Evolutionary conservation across 495 filamentous ascomycete species (phyloP).

Genomic region (Penicillium alfredii): DNA sequence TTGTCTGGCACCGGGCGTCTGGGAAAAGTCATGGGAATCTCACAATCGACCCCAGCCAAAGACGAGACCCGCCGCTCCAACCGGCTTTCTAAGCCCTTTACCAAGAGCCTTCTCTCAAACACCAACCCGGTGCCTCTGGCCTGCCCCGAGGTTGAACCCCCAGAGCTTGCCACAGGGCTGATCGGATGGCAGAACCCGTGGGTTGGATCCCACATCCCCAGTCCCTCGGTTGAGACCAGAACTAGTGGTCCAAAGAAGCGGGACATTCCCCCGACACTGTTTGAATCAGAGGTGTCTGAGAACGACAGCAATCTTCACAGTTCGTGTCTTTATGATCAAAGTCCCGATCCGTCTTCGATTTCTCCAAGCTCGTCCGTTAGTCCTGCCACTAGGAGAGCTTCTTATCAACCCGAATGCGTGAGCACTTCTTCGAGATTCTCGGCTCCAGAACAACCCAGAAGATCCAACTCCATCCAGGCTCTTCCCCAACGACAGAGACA

Average conservation of each 20-base stretch:
- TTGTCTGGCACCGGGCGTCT: conserved; percentile 7
- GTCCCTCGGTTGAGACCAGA: conserved; percentile 5
- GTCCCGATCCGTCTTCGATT: conserved; percentile 1
- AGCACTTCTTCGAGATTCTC: conserved; percentile 11
- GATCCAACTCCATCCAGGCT: conserved; percentile 32
- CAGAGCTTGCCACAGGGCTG: conserved; percentile 13
- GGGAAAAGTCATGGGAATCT: conserved; percentile 33
- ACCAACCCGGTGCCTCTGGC: conserved; percentile 4
- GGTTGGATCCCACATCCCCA: conserved; percentile 17
- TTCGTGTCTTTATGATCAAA: conserved; percentile 1
- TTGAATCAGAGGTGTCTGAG: conserved; percentile 11
- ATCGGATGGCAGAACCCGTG: conserved; percentile 29
- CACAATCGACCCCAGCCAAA: conserved; percentile 31
- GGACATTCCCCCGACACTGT: conserved; percentile 16
- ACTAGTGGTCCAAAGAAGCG: conserved; percentile 5
- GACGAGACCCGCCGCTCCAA: conserved; percentile 34
- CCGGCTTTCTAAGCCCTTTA: conserved; percentile 41
- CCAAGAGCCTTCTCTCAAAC: conserved; percentile 17
- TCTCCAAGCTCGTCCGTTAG: conserved; percentile 13
- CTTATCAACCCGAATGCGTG: conserved; percentile 22
- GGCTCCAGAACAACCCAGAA: conserved; percentile 16
- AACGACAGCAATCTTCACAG: conserved; percentile 5
- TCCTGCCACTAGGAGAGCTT: conserved; percentile 12
- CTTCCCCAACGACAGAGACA: conserved; percentile 20
- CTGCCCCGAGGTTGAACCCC: conserved; percentile 4